Evolutionary conservation across 1,139 yeast species (phyloP).

Genomic region (Spathaspora sp.): DNA sequence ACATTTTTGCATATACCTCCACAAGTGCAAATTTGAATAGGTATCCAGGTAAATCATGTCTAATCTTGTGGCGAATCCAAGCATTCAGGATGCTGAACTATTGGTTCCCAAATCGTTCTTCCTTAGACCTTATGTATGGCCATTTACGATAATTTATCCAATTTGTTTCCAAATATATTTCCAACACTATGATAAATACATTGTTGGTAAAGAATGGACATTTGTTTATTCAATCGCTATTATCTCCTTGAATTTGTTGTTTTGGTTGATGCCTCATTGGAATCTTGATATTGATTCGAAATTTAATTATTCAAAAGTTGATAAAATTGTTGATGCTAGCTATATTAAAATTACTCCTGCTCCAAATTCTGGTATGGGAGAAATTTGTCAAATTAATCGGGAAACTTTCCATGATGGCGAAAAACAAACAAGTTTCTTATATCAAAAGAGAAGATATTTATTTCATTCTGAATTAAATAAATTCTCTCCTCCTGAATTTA

Average conservation of each 20-base stretch:
- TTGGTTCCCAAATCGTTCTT: slow-evolving; percentile 65
- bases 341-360: slow-evolving; percentile 78
- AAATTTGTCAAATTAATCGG: slow-evolving; percentile 64
- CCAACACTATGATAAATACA: slow-evolving; percentile 73
- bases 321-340: slow-evolving; percentile 58
- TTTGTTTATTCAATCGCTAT: slow-evolving; percentile 80
- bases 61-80: slow-evolving; percentile 52
- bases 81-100: slow-evolving; percentile 64
- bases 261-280: slow-evolving; percentile 97
- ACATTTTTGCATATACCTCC: not conserved
- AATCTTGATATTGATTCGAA: slow-evolving; percentile 65
- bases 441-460: slow-evolving; percentile 90
- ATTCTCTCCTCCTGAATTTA: slow-evolving; percentile 81
- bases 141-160: slow-evolving; percentile 81
- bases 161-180: slow-evolving; percentile 64
- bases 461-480: slow-evolving; percentile 52
- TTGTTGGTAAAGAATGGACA: slow-evolving; percentile 84
- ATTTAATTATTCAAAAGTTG: slow-evolving; percentile 67
- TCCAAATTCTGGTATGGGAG: slow-evolving; percentile 84
- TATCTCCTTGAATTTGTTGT: slow-evolving; percentile 67
- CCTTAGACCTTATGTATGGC: slow-evolving; percentile 79
- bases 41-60: slow-evolving; percentile 24
- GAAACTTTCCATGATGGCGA: slow-evolving; percentile 60
- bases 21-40: not conserved
- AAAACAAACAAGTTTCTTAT: slow-evolving; percentile 68